Conservation (phyloP, 345 rosid genomes). For the Linum usitatissimum region DNA sequence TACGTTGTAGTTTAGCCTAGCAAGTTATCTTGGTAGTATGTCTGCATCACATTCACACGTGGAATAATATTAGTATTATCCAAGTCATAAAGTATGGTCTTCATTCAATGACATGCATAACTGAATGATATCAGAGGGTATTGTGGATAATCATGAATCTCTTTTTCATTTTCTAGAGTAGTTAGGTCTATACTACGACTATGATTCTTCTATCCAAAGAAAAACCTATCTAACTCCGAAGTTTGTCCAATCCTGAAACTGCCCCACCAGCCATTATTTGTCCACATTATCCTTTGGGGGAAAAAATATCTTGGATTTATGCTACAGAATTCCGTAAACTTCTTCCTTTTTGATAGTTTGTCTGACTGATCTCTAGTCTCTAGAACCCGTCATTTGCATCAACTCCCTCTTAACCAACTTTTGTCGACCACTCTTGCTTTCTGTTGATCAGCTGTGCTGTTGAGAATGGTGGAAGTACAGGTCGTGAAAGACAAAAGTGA, state of each 20-base stretch:
- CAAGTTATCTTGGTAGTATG: conserved; percentile 50
- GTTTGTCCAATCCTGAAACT: conserved; percentile 17
- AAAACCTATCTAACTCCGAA: conserved; percentile 4
- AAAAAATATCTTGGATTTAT: conserved; percentile 11
- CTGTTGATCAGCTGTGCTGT: too few species aligned
- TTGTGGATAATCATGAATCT: conserved; percentile 41
- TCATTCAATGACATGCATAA: conserved; percentile 10
- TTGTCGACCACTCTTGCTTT: too few species aligned
- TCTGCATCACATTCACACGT: conserved; percentile 38
- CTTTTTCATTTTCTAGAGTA: neutral
- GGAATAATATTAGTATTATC: conserved; percentile 41
- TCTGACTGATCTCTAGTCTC: too few species aligned
- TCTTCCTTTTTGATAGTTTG: too few species aligned
- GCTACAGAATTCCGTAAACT: neutral
- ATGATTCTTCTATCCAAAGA: conserved; percentile 3
- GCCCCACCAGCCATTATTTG: conserved; percentile 14
- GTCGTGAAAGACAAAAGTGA: too few species aligned
- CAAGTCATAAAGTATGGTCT: conserved; percentile 29
- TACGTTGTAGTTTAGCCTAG: conserved; percentile 52
- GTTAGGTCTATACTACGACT: conserved; percentile 2
- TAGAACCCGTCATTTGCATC: too few species aligned
- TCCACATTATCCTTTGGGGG: neutral
- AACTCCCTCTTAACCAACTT: too few species aligned
- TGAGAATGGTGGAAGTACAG: too few species aligned
- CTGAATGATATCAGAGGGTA: too few species aligned